These are phyloP conservation scores for Canariomyces notabilis DNA, from an alignment of 2,329 filamentous ascomycete genomes.

Conservation along the genomic window DNA sequence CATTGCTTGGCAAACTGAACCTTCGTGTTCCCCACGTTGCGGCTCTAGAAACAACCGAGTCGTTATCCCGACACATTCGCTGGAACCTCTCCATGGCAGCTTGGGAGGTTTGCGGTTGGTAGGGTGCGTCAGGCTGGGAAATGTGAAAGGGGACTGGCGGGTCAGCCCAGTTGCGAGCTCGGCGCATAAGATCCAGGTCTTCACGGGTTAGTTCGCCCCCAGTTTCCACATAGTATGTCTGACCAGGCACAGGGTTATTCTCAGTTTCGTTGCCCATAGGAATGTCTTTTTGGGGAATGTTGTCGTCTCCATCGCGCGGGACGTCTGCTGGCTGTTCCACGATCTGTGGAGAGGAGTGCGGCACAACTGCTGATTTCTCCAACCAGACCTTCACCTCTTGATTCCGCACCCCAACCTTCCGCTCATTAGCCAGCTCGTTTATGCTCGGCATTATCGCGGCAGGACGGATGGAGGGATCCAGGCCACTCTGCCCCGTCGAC, in stretches of 20 bases:
- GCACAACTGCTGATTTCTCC: slow-evolving; percentile 24
- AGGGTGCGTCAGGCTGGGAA: slow-evolving; percentile 28
- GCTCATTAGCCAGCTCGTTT: slow-evolving; percentile 43
- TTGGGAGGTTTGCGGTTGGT: slow-evolving; percentile 48
- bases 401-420: slow-evolving; percentile 43
- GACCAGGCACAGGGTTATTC: slow-evolving; percentile 45
- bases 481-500: slow-evolving; percentile 39
- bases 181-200: slow-evolving; percentile 47
- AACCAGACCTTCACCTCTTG: slow-evolving; percentile 49
- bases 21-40: slow-evolving; percentile 68
- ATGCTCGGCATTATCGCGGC: slow-evolving; percentile 41
- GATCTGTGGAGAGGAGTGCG: slow-evolving; percentile 3
- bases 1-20: slow-evolving; percentile 55
- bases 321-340: slow-evolving; percentile 1
- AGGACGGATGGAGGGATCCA: slow-evolving; percentile 44
- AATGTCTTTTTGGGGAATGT: slow-evolving; percentile 39
- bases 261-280: slow-evolving; percentile 43
- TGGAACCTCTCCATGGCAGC: slow-evolving; percentile 51
- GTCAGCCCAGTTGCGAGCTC: slow-evolving; percentile 46
- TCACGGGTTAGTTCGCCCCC: slow-evolving; percentile 39
- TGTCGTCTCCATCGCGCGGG: slow-evolving; percentile 28
- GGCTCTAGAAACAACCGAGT: slow-evolving; percentile 55
- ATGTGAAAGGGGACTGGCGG: slow-evolving; percentile 45
- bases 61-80: slow-evolving; percentile 48
- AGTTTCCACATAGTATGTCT: slow-evolving; percentile 43